These are phyloP conservation scores for Coelastrella sp. DNA, from an alignment of 139 green algal species.

Conservation along the genomic window DNA sequence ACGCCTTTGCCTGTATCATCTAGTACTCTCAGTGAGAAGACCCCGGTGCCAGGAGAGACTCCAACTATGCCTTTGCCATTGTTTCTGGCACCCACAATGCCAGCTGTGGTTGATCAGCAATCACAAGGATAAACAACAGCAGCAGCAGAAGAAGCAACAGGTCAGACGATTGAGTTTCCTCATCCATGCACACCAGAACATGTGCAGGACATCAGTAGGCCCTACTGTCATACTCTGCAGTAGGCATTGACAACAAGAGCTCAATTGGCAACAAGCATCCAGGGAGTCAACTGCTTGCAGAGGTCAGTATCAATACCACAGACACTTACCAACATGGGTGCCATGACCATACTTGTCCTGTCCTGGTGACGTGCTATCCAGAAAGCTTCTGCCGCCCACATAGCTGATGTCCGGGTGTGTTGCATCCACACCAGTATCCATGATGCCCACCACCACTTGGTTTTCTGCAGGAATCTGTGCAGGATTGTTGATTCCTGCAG, in stretches of 20 bases:
- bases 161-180: no score
- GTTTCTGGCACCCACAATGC: slow-evolving; percentile 1
- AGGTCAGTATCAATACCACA: no score
- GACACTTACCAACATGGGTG: background rate
- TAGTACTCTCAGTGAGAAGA: slow-evolving; percentile 20
- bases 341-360: background rate
- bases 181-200: background rate
- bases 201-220: background rate
- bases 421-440: background rate
- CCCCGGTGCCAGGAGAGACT: background rate
- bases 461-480: background rate
- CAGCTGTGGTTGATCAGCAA: slow-evolving; percentile 1
- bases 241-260: no score
- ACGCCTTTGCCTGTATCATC: background rate
- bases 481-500: background rate
- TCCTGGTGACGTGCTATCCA: background rate
- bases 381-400: slow-evolving; percentile 1
- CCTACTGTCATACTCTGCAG: background rate
- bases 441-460: slow-evolving; percentile 5
- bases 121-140: background rate
- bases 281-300: no score
- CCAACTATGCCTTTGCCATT: slow-evolving; percentile 6
- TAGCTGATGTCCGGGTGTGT: slow-evolving; percentile 24
- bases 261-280: no score
- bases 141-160: no score